Evolutionary conservation across 2,329 filamentous ascomycete genomes (phyloP), one percentile per base, ranked within the genome.

Genomic region (Diaporthe ampelina): DNA sequence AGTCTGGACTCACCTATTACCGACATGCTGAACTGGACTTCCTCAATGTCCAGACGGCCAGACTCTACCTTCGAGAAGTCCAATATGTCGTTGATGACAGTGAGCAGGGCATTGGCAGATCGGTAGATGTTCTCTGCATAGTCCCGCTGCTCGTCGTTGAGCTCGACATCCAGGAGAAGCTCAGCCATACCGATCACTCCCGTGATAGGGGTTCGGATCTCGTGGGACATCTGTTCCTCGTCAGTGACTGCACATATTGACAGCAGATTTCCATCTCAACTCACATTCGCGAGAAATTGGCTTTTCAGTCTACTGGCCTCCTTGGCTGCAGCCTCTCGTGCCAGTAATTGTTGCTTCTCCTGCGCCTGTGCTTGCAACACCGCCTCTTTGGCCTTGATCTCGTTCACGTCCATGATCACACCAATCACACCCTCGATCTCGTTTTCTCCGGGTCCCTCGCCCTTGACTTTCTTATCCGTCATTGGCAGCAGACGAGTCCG

Each of bases 231-330:
- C 78, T 92, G 91, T 69, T 89, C 89, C 35, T 91, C 80, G 76
- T 76, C 9, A 74, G 63, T 21, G 70, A 29, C 11, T 37, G 17
- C 17, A n/a, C 0, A 58, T 21, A 35, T 13, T 9, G 4, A 13
- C 6, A 24, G 21, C 3, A n/a, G 19, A 21, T 10, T 4, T 21
- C 11, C 32, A 21, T 6, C 0, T 4, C 13, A 8, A 77, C 83
- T 78, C 67, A 86, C 85, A 61, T 94, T 94, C 19, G 93, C 93
- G 8, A 95, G 84, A 78, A 95, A 95, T 77, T 94, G 93, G 77
- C 91, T 94, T 84, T 96, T 97, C 80, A 96, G 88, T 72, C 93
- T 89, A 79, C 92, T 95, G 3, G 94, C 94, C 82, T 95, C 94
- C 80, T 94, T 95, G 1, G 94, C 94, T 21, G 94, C 93, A 10